These are phyloP conservation scores for Acrodontium crateriforme DNA, from an alignment of 2,329 filamentous ascomycete species.

Conservation along the genomic window DNA sequence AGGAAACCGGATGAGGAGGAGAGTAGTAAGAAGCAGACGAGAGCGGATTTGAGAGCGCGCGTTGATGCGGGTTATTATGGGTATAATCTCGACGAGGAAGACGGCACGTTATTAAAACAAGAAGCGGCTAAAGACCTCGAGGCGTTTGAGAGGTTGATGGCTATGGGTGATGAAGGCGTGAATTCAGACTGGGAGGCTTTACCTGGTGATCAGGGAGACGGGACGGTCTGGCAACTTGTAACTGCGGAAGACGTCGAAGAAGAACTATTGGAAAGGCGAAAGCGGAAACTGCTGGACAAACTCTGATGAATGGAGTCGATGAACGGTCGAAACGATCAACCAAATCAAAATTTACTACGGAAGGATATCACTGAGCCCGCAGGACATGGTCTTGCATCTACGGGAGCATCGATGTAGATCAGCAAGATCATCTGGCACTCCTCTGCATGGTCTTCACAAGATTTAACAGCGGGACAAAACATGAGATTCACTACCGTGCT, in stretches of 20 bases:
- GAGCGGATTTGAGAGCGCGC: slow-evolving; percentile 55
- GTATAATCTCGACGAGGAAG: slow-evolving; percentile 85
- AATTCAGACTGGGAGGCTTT: slow-evolving; percentile 58
- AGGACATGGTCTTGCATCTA: no score
- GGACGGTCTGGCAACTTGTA: slow-evolving; percentile 67
- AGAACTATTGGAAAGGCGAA: slow-evolving; percentile 75
- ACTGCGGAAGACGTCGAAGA: slow-evolving; percentile 86
- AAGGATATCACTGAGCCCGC: no score
- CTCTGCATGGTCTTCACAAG: no score
- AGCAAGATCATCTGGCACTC: no score
- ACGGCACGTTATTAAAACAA: slow-evolving; percentile 64
- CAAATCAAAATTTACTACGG: no score
- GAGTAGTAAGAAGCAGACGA: slow-evolving; percentile 52
- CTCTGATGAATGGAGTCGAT: no score
- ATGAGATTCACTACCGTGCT: no score
- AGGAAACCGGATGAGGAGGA: slow-evolving; percentile 38
- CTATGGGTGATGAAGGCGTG: slow-evolving; percentile 35
- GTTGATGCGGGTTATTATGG: slow-evolving; percentile 95
- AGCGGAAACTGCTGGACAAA: slow-evolving; percentile 72
- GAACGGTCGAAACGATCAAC: no score
- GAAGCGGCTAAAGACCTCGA: slow-evolving; percentile 75
- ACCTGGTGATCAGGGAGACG: slow-evolving; percentile 77
- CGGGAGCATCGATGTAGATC: no score
- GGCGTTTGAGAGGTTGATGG: slow-evolving; percentile 55
- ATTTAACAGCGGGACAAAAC: no score